A percentile compares a stretch with the other conserved stretches of the same genome.
Evolutionary conservation across 306 rosid species (phyloP).

Genomic region (Vigna nakashimae): DNA sequence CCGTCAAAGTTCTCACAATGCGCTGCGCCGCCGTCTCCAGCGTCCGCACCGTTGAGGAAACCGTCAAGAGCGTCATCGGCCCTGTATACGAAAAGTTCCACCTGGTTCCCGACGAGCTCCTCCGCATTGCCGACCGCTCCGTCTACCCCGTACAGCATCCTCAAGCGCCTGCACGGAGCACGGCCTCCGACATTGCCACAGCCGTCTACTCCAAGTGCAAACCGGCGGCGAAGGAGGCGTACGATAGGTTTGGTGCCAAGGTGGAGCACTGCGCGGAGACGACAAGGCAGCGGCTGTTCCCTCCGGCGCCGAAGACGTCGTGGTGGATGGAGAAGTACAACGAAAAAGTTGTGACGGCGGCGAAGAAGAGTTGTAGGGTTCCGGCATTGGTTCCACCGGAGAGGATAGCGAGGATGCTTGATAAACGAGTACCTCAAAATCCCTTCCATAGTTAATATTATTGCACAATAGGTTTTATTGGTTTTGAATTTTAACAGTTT

Average conservation of each 20-base stretch:
- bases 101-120: conserved; percentile 48
- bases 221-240: conserved; percentile 46
- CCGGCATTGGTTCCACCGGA: not conserved
- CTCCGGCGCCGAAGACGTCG: not conserved
- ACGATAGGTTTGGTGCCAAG: not conserved
- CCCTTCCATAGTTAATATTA: too few relatives aligned
- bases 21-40: conserved; percentile 37
- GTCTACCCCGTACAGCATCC: conserved; percentile 51
- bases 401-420: not conserved
- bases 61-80: conserved; percentile 37
- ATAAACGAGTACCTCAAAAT: not conserved
- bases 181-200: conserved; percentile 55
- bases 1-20: conserved; percentile 25
- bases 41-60: conserved; percentile 44
- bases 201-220: conserved; percentile 58
- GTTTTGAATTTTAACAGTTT: too few relatives aligned
- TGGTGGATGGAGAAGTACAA: not conserved
- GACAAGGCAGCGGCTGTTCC: not conserved
- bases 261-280: not conserved
- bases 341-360: not conserved
- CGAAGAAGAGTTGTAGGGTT: not conserved
- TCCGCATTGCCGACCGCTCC: conserved; percentile 43
- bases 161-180: conserved; percentile 54
- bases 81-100: conserved; percentile 43
- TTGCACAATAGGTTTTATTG: too few relatives aligned